phyloP scores from a whole-genome alignment of 441 rosid genomes.

The Erysimum pusillum region DNA sequence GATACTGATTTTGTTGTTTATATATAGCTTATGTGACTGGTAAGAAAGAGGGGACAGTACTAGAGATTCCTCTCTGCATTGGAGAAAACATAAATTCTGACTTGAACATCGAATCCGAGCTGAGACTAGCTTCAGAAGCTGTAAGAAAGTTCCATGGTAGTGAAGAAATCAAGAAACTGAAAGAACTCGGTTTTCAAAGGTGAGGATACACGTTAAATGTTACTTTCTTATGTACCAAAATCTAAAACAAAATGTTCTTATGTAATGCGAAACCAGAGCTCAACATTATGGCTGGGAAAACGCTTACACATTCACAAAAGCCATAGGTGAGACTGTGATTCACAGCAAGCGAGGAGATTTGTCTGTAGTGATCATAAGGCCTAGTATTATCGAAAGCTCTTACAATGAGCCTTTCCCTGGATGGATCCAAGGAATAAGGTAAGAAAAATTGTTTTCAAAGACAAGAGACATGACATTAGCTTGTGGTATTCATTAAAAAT shows the following conservation, averaged over 20 bases:
- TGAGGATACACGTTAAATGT: not conserved
- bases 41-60: constrained; percentile 42
- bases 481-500: not conserved
- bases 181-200: constrained; percentile 39
- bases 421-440: constrained; percentile 55
- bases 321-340: constrained; percentile 57
- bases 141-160: constrained; percentile 19
- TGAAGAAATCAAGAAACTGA: constrained; percentile 33
- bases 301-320: constrained; percentile 52
- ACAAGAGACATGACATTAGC: not conserved
- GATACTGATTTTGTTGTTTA: constrained; percentile 1
- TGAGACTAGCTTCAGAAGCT: constrained; percentile 9
- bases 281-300: constrained; percentile 49
- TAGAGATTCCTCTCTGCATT: constrained; percentile 47
- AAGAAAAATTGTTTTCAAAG: not conserved
- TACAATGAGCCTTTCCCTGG: constrained; percentile 56
- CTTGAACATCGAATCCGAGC: constrained; percentile 46
- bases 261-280: constrained; percentile 41
- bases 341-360: constrained; percentile 37
- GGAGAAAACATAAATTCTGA: constrained; percentile 26
- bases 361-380: constrained; percentile 51
- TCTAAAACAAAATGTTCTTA: not conserved
- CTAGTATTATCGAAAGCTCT: constrained; percentile 48
- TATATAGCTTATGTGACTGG: constrained; percentile 54
- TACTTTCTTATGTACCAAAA: not conserved